These are phyloP conservation scores for Gossypium herbaceum DNA, from an alignment of 345 rosid genomes.

Conservation along the genomic window DNA sequence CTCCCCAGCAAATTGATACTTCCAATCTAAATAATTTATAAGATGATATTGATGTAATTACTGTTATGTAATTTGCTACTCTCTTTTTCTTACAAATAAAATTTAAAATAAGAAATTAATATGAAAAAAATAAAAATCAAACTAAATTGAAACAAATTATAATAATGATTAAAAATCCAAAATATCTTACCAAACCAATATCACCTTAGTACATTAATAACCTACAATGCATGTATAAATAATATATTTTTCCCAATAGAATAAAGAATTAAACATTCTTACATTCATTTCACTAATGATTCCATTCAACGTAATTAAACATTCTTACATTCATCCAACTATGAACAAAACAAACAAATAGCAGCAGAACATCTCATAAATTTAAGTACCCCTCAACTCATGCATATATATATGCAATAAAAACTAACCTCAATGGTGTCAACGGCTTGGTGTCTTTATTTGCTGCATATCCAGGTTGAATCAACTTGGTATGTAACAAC, in stretches of 20 bases:
- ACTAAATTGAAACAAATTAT: too few relatives aligned
- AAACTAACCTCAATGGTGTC: background rate
- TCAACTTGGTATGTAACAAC: background rate
- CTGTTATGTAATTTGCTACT: too few relatives aligned
- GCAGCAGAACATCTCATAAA: background rate
- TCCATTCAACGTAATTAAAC: background rate
- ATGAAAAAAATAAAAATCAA: rapidly evolving
- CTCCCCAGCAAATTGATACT: too few relatives aligned
- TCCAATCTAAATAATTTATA: too few relatives aligned
- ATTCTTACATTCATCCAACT: background rate
- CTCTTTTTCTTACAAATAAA: rapidly evolving
- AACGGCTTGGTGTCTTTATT: background rate
- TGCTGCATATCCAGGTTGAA: background rate
- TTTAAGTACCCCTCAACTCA: background rate
- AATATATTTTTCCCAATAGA: background rate
- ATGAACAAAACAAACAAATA: background rate
- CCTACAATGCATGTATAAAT: too few relatives aligned
- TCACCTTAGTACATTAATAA: too few relatives aligned
- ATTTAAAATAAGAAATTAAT: too few relatives aligned
- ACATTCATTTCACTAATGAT: background rate
- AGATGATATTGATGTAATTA: too few relatives aligned
- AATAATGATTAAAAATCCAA: too few relatives aligned
- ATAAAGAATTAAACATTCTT: background rate
- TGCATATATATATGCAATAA: too few relatives aligned
- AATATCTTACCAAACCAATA: too few relatives aligned